A percentile compares a stretch with the other conserved stretches of the same genome.
These are phyloP conservation scores for Conidiobolus incongruus DNA, from an alignment of 371 early-diverging fungal genomes.

Conservation along the genomic window DNA sequence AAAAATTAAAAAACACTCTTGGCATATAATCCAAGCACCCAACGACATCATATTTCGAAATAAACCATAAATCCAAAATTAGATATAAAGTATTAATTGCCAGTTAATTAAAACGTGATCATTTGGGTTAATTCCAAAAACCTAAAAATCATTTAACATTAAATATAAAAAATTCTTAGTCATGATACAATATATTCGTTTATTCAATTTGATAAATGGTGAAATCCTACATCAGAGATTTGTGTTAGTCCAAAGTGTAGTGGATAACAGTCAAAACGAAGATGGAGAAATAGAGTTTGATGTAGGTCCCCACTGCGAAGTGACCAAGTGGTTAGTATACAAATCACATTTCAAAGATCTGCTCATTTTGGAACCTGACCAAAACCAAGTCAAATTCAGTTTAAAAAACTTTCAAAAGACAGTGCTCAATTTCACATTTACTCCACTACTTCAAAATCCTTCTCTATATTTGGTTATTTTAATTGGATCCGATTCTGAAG, in stretches of 20 bases:
- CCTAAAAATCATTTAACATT: too few species aligned
- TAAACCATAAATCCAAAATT: too few species aligned
- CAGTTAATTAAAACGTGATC: too few species aligned
- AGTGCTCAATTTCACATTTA: constrained; percentile 17
- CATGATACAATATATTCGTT: too few species aligned
- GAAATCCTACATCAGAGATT: constrained; percentile 30
- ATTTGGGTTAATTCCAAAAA: too few species aligned
- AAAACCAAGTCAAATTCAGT: constrained; percentile 19
- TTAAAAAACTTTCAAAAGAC: constrained; percentile 9
- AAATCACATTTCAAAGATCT: constrained; percentile 34
- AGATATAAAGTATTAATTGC: too few species aligned
- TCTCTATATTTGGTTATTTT: constrained; percentile 28
- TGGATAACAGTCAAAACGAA: constrained; percentile 9
- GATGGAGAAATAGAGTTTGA: constrained; percentile 15
- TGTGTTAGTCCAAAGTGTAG: constrained; percentile 26
- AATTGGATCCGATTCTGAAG: constrained; percentile 26
- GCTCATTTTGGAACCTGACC: constrained; percentile 29
- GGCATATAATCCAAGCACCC: too few species aligned
- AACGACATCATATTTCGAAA: too few species aligned
- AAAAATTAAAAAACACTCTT: too few species aligned
- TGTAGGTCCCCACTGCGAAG: constrained; percentile 22
- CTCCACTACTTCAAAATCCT: constrained; percentile 25
- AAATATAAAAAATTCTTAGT: too few species aligned
- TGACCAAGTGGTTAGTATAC: constrained; percentile 21
- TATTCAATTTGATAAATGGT: constrained; percentile 21